These are phyloP conservation scores for Amanita thiersii DNA, from an alignment of 768 basidiomycete genomes.

Conservation along the genomic window DNA sequence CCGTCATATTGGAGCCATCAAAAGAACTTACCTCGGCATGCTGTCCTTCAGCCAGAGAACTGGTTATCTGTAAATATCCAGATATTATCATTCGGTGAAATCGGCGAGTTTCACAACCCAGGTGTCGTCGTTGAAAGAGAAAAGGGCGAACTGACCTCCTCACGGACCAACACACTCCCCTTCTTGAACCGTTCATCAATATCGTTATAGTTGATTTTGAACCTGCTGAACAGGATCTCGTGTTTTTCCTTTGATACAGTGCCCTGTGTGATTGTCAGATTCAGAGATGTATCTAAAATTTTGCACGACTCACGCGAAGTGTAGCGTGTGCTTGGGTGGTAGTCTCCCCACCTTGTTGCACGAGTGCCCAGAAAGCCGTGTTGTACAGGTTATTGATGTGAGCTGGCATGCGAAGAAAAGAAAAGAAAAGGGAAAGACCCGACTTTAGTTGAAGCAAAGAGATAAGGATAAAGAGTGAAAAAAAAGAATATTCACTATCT, in stretches of 20 bases:
- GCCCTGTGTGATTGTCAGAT: conserved; percentile 41
- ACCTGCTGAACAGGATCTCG: conserved; percentile 79
- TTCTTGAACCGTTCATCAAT: conserved; percentile 69
- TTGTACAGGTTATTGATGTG: conserved; percentile 99
- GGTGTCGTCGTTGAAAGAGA: background rate
- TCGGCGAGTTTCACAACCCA: no score
- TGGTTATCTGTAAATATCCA: no score
- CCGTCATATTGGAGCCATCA: no score
- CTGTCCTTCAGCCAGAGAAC: no score
- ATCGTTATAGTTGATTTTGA: conserved; percentile 83
- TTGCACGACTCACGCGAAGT: conserved; percentile 55
- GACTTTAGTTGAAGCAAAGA: no score
- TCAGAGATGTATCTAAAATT: background rate
- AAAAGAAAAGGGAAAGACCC: no score
- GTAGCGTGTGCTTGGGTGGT: conserved; percentile 76
- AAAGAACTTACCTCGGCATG: no score
- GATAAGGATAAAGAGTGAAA: no score
- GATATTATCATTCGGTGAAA: no score
- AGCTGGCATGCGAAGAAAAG: conserved; percentile 56
- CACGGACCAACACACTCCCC: conserved; percentile 76
- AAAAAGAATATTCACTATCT: conserved; percentile 63
- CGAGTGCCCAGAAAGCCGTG: conserved; percentile 90
- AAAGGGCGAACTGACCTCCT: conserved; percentile 31
- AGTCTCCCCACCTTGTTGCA: conserved; percentile 73
- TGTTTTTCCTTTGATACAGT: conserved; percentile 87